Evolutionary conservation across 2,329 filamentous ascomycete genomes (phyloP).

Genomic region (Monosporascus sp.): DNA sequence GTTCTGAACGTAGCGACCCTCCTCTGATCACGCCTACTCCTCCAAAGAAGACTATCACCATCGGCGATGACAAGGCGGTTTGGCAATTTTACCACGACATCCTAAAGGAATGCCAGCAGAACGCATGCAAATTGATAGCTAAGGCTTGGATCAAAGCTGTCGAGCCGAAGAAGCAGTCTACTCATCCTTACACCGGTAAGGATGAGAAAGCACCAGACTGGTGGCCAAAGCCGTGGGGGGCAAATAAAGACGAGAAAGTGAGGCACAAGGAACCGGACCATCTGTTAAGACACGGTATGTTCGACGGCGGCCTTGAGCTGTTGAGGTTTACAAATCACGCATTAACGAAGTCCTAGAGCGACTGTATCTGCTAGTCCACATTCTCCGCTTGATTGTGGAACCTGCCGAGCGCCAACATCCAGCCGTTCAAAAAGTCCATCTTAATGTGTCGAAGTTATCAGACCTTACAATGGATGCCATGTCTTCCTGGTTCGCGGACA

Average conservation of each 20-base stretch:
- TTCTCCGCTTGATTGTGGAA: constrained; percentile 51
- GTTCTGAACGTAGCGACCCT: constrained; percentile 32
- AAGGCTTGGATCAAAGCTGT: constrained; percentile 73
- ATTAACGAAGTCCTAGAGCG: constrained; percentile 39
- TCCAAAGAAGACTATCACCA: constrained; percentile 40
- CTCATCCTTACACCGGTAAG: constrained; percentile 64
- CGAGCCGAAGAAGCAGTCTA: constrained; percentile 72
- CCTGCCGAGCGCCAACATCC: constrained; percentile 44
- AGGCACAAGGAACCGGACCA: constrained; percentile 71
- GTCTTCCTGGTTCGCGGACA: constrained; percentile 53
- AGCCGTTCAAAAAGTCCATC: constrained; percentile 45
- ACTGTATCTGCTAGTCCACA: constrained; percentile 53
- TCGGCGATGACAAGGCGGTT: constrained; percentile 49
- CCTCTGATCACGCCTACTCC: constrained; percentile 28
- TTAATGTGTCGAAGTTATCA: constrained; percentile 52
- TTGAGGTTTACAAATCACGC: constrained; percentile 7
- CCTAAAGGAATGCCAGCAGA: constrained; percentile 64
- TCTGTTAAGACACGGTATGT: constrained; percentile 58
- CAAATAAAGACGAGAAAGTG: constrained; percentile 47
- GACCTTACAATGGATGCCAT: constrained; percentile 53
- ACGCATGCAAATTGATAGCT: constrained; percentile 64
- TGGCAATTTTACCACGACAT: constrained; percentile 55
- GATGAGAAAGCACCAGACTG: constrained; percentile 58
- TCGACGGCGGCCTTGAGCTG: background rate
- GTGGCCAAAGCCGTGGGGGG: constrained; percentile 57